These are phyloP conservation scores for Talaromyces pinophilus DNA, from an alignment of 2,329 filamentous ascomycete species.

Conservation along the genomic window DNA sequence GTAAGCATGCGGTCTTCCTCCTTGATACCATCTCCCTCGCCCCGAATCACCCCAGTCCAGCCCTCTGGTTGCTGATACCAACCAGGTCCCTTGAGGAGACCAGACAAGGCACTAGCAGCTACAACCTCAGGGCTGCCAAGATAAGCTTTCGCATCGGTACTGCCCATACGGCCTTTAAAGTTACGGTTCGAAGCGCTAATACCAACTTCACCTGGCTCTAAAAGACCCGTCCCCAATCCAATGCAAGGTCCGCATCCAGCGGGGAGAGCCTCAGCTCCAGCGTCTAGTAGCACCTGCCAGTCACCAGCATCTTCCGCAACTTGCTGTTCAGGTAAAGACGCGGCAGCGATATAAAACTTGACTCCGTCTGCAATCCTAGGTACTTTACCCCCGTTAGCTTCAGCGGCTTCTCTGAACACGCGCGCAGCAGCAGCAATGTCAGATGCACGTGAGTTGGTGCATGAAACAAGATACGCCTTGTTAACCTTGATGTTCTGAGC, in stretches of 20 bases:
- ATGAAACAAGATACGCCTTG: constrained; percentile 85
- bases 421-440: constrained; percentile 79
- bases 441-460: constrained; percentile 81
- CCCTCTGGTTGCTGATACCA: constrained; percentile 73
- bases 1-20: constrained; percentile 66
- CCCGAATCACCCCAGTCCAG: constrained; percentile 62
- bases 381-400: constrained; percentile 59
- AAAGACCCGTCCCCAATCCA: constrained; percentile 74
- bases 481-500: constrained; percentile 73
- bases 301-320: constrained; percentile 77
- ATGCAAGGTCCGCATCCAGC: constrained; percentile 84
- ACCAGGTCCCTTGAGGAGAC: constrained; percentile 64
- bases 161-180: constrained; percentile 90
- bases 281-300: constrained; percentile 79
- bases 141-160: constrained; percentile 76
- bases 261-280: constrained; percentile 71
- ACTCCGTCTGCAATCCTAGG: constrained; percentile 75
- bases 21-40: constrained; percentile 68
- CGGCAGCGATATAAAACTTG: constrained; percentile 85
- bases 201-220: constrained; percentile 83
- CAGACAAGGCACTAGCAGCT: constrained; percentile 76
- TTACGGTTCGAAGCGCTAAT: constrained; percentile 84
- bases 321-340: constrained; percentile 74
- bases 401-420: constrained; percentile 78
- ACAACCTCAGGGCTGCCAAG: constrained; percentile 88